Evolutionary conservation across 2,329 filamentous ascomycete species (phyloP).

Genomic region (Ascochyta viciae-villosae): DNA sequence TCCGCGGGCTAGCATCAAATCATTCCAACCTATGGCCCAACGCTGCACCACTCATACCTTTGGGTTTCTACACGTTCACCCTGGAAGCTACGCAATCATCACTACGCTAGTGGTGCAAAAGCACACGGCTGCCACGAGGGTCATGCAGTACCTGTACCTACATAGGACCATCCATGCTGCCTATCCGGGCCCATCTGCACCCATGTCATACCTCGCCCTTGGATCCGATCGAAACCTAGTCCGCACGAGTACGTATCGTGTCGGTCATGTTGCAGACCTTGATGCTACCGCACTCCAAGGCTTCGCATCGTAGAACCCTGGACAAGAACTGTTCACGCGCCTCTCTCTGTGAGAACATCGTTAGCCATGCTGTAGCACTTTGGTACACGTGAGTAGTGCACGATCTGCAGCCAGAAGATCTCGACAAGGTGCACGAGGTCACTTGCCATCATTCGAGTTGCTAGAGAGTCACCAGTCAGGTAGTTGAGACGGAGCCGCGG

Average conservation of each 20-base stretch:
- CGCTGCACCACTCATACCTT: slow-evolving; percentile 2
- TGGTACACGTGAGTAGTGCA: too few relatives aligned
- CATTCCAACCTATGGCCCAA: too few relatives aligned
- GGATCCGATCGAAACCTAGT: not conserved
- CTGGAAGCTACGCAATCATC: not conserved
- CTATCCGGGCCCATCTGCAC: slow-evolving; percentile 1
- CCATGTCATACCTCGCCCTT: slow-evolving; percentile 9
- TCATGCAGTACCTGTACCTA: not conserved
- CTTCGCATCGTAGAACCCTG: too few relatives aligned
- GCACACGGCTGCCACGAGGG: not conserved
- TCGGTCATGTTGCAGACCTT: not conserved
- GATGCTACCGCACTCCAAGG: too few relatives aligned
- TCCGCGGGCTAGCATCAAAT: not conserved
- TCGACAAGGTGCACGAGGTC: too few relatives aligned
- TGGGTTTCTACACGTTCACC: not conserved
- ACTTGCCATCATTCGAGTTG: too few relatives aligned
- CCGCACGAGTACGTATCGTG: not conserved
- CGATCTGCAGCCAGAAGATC: too few relatives aligned
- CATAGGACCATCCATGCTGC: slow-evolving; percentile 1
- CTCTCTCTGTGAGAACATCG: too few relatives aligned
- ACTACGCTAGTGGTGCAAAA: not conserved
- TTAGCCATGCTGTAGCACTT: too few relatives aligned
- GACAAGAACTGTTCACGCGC: too few relatives aligned
- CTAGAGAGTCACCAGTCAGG: too few relatives aligned
- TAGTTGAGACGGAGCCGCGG: too few relatives aligned